A percentile compares a stretch with the other conserved stretches of the same genome.
These are phyloP conservation scores for Geotrichum australiense DNA, from an alignment of 1,139 yeast genomes.

Conservation along the genomic window DNA sequence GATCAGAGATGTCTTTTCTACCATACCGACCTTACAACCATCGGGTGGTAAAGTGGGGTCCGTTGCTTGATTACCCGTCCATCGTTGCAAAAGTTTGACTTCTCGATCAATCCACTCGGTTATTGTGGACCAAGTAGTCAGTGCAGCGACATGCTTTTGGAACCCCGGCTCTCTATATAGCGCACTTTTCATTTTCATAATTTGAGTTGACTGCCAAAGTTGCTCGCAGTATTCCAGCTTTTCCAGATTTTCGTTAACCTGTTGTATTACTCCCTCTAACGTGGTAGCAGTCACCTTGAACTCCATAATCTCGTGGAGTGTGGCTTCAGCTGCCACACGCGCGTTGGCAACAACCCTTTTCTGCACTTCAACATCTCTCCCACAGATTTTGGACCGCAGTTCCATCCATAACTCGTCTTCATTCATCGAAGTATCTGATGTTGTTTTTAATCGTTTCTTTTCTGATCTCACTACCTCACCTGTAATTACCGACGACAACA, in stretches of 20 bases:
- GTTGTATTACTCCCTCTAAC: constrained; percentile 32
- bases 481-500: constrained; percentile 81
- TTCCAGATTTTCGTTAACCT: constrained; percentile 51
- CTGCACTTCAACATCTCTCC: constrained; percentile 78
- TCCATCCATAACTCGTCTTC: constrained; percentile 79
- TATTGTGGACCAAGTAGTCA: constrained; percentile 77
- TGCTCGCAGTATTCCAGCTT: constrained; percentile 64
- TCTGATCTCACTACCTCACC: constrained; percentile 93
- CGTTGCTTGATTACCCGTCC: constrained; percentile 79
- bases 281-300: constrained; percentile 44
- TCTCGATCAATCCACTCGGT: constrained; percentile 63
- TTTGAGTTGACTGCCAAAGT: constrained; percentile 73
- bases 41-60: constrained; percentile 42
- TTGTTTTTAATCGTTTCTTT: constrained; percentile 65
- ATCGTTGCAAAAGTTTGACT: constrained; percentile 46
- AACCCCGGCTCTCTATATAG: constrained; percentile 60
- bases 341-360: constrained; percentile 61
- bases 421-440: constrained; percentile 23
- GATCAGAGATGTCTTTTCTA: constrained; percentile 43
- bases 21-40: constrained; percentile 17
- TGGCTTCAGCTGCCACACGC: constrained; percentile 64
- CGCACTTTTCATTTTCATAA: constrained; percentile 75
- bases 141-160: constrained; percentile 60
- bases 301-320: constrained; percentile 60
- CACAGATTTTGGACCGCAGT: constrained; percentile 69